These are phyloP conservation scores for Candida palmyrensis DNA, from an alignment of 805 yeast genomes.

Conservation along the genomic window DNA sequence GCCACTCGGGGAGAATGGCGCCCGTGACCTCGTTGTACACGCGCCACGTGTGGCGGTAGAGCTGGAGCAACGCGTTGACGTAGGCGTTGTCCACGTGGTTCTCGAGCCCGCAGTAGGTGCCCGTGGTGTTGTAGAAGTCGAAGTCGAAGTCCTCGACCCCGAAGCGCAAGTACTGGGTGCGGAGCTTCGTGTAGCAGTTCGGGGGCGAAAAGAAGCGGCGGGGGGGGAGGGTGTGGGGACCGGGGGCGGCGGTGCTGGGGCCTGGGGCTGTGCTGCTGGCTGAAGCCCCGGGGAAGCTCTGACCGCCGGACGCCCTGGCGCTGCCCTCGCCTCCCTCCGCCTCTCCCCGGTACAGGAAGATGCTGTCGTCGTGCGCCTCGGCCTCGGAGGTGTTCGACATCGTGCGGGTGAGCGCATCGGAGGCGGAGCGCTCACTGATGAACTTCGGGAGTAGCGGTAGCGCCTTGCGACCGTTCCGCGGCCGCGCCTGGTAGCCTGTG, in stretches of 20 bases:
- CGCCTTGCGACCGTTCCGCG: constrained; percentile 5
- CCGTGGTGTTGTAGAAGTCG: constrained; percentile 70
- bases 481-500: background rate
- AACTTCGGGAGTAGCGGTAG: constrained; percentile 43
- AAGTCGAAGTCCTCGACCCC: constrained; percentile 96
- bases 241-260: background rate
- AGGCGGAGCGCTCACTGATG: constrained; percentile 48
- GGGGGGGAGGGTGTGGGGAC: constrained; percentile 10
- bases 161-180: constrained; percentile 78
- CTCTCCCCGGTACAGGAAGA: too few relatives aligned
- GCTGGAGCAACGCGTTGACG: constrained; percentile 67
- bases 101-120: constrained; percentile 74
- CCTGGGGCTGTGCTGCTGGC: too few relatives aligned
- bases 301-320: too few relatives aligned
- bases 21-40: constrained; percentile 60
- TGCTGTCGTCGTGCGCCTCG: background rate
- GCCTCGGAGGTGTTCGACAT: constrained; percentile 6
- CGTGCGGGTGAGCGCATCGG: constrained; percentile 8
- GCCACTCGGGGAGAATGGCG: constrained; percentile 45
- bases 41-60: constrained; percentile 72
- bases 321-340: too few relatives aligned
- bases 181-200: constrained; percentile 67
- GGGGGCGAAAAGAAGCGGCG: constrained; percentile 46
- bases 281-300: too few relatives aligned
- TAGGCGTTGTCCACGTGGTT: constrained; percentile 76